These are phyloP conservation scores for Funneliformis mosseae DNA, from an alignment of 192 early-diverging fungal genomes.

Conservation along the genomic window DNA sequence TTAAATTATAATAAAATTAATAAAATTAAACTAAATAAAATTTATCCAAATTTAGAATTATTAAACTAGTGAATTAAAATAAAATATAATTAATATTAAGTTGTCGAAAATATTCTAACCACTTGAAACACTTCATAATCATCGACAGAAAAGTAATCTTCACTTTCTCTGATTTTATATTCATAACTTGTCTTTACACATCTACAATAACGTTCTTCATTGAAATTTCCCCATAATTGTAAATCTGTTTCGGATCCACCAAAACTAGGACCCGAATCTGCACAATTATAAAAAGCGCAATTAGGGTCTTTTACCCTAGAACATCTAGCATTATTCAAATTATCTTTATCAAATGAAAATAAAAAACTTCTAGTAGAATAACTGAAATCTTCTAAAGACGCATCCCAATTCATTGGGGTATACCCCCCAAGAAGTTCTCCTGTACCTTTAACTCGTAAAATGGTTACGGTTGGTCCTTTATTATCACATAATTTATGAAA, in stretches of 20 bases:
- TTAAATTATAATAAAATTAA: too few species aligned
- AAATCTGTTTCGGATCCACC: not conserved
- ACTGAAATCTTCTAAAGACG: not conserved
- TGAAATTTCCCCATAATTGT: not conserved
- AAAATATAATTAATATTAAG: too few species aligned
- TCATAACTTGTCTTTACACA: slow-evolving; percentile 7
- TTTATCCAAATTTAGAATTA: too few species aligned
- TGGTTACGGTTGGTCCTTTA: slow-evolving; percentile 1
- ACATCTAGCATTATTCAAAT: not conserved
- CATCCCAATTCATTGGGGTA: not conserved
- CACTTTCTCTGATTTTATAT: not conserved
- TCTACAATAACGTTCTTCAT: slow-evolving; percentile 10
- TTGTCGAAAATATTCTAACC: not conserved
- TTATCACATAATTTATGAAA: slow-evolving; percentile 23
- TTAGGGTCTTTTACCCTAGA: not conserved
- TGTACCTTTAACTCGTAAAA: not conserved
- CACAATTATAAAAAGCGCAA: not conserved
- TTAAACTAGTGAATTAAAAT: too few species aligned
- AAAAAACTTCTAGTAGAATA: not conserved
- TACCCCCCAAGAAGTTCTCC: slow-evolving; percentile 8
- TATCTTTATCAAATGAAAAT: not conserved
- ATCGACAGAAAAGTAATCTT: slow-evolving; percentile 12
- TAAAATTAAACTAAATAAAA: too few species aligned
- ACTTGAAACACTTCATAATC: slow-evolving; percentile 30
- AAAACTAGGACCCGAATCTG: not conserved